A percentile compares a stretch with the other conserved stretches of the same genome.
Conservation (phyloP, 805 yeast species). For the Candida bentonensis region DNA sequence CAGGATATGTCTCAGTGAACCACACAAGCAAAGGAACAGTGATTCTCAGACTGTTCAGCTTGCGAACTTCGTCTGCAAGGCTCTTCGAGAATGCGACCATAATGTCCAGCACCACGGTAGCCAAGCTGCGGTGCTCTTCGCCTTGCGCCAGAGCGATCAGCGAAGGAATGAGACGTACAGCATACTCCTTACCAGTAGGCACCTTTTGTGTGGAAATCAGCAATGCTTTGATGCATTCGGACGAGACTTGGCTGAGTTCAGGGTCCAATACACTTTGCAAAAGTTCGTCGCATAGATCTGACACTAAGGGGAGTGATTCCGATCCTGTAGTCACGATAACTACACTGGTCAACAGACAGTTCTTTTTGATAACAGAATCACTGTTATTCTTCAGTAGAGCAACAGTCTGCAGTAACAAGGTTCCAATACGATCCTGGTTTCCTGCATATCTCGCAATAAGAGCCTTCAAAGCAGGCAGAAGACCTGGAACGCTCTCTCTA, state of each 20-base stretch:
- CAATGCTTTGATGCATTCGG: slow-evolving; percentile 52
- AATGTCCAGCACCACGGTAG: slow-evolving; percentile 31
- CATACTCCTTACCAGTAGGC: slow-evolving; percentile 23
- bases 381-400: neutral
- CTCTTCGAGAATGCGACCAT: slow-evolving; percentile 32
- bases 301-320: neutral
- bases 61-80: slow-evolving; percentile 20
- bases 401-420: neutral
- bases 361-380: neutral
- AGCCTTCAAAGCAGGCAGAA: slow-evolving; percentile 38
- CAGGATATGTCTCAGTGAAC: slow-evolving; percentile 12
- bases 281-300: neutral
- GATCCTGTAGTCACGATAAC: slow-evolving; percentile 4
- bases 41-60: slow-evolving; percentile 20
- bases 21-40: slow-evolving; percentile 25
- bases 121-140: slow-evolving; percentile 4
- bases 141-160: slow-evolving; percentile 23
- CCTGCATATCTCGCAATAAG: slow-evolving; percentile 23
- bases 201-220: slow-evolving; percentile 25
- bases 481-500: slow-evolving; percentile 33
- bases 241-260: slow-evolving; percentile 27
- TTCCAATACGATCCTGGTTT: slow-evolving; percentile 10
- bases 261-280: slow-evolving; percentile 10
- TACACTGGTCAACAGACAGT: slow-evolving; percentile 9
- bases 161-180: slow-evolving; percentile 33